Percentiles rank a stretch among this genome's conserved stretches.
Evolutionary conservation across 495 filamentous ascomycete species (phyloP).

Genomic region (Pyrenula massariospora): DNA sequence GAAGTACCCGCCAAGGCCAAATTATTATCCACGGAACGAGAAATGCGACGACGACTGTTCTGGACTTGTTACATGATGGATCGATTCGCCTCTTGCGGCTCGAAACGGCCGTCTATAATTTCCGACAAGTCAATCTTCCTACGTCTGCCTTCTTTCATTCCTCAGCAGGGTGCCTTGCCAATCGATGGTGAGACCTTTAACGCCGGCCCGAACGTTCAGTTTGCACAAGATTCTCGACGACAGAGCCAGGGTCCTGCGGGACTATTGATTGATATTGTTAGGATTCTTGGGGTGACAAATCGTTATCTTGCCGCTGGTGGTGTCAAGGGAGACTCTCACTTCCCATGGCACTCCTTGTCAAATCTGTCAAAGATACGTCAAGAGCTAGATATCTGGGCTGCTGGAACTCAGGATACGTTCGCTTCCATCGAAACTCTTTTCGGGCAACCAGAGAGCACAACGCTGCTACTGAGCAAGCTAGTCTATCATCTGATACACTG

Average conservation of each 20-base stretch:
- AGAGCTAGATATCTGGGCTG: constrained; percentile 74
- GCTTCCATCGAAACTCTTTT: constrained; percentile 62
- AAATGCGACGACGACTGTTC: constrained; percentile 63
- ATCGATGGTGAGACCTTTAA: constrained; percentile 69
- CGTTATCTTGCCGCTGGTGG: constrained; percentile 74
- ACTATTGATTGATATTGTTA: constrained; percentile 71
- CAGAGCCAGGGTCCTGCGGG: constrained; percentile 57
- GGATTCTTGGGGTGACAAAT: constrained; percentile 72
- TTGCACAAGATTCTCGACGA: constrained; percentile 50
- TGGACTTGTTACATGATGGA: constrained; percentile 81
- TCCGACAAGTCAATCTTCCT: constrained; percentile 63
- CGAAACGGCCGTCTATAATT: constrained; percentile 63
- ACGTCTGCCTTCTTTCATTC: constrained; percentile 55
- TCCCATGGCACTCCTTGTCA: constrained; percentile 77
- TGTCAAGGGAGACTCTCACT: constrained; percentile 78
- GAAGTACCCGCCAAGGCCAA: constrained; percentile 48
- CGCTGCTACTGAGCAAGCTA: constrained; percentile 67
- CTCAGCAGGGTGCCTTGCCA: constrained; percentile 36
- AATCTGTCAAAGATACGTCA: constrained; percentile 77
- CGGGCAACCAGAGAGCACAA: constrained; percentile 64
- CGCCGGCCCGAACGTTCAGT: constrained; percentile 58
- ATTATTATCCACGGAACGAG: constrained; percentile 49
- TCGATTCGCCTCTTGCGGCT: constrained; percentile 66
- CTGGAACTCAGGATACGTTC: constrained; percentile 69
- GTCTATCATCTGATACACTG: constrained; percentile 79